Base-by-base conservation (phyloP, 176 grass and related monocot genomes). In the Aegilops umbellulata region DNA sequence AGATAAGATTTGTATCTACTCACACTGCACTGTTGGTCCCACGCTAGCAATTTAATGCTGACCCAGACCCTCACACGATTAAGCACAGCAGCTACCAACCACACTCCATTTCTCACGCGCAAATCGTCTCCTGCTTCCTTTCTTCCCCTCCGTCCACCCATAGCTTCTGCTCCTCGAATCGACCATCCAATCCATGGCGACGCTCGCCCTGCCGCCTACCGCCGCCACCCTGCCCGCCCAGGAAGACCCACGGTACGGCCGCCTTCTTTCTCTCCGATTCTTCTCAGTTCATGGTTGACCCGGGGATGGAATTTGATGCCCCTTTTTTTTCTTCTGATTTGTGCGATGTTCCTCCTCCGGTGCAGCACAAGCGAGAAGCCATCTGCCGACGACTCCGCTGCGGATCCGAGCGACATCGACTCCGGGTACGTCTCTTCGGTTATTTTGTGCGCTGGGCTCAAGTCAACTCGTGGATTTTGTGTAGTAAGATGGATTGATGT, bases 391-490 rank as follows among this genome's bases (percentile, higher is more conserved):
- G 46, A 5, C 13, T 39, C 57, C 7, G 53, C 70, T 13, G 82
- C 63, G 32, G 86, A 91, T 88, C 53, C 78, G 15, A 76, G 7
- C 25, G 64, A 22, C 4, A 65, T 88, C 71, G 90, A 91, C 71
- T 85, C 78, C 7, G 86, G 22, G 89, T 90, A 90, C 24, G 84
- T 66, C 4, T 31, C 53, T 55, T 19, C 30, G 36, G 0, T 3
- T 77, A 49, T 51, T 75, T 47, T 30, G 69, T 6, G 2, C 11
- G 26, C 11, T 2, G 39, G 63, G 13, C 39, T 74, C 51, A 58
- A 58, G 53, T 74, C 39, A 23, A 53, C 41, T 25, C 19, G 42
- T 74, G 72, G 14, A 41, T 42, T 42, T 65, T 35, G 65, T 86
- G 20, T 87, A 39, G n/a, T n/a, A n/a, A 29, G 42, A 77, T 71